A percentile compares a stretch with the other conserved stretches of the same genome.
These are phyloP conservation scores for Solanum etuberosum DNA, from an alignment of 257 asterid species.

Conservation along the genomic window DNA sequence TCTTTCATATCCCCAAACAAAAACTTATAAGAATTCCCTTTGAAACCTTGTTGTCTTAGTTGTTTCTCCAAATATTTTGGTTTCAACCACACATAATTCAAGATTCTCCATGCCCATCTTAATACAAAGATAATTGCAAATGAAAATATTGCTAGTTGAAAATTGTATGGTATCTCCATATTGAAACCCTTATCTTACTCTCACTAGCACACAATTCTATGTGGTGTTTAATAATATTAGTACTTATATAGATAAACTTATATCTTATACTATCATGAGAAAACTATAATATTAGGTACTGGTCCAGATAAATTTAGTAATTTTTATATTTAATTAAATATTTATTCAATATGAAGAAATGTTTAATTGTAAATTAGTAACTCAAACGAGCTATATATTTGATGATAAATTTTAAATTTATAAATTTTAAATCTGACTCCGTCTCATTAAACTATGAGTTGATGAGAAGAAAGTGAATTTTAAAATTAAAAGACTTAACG, in stretches of 20 bases:
- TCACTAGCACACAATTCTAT: background rate
- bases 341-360: background rate
- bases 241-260: background rate
- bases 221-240: background rate
- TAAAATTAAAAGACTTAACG: background rate
- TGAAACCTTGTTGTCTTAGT: background rate
- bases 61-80: constrained; percentile 19
- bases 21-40: background rate
- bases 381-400: background rate
- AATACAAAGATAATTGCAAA: background rate
- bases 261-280: background rate
- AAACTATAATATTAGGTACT: background rate
- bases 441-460: background rate
- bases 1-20: constrained; percentile 19
- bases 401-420: background rate
- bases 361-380: background rate
- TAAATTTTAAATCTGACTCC: background rate
- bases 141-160: background rate
- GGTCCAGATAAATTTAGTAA: background rate
- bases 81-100: constrained; percentile 11
- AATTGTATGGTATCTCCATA: background rate
- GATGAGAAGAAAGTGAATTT: background rate
- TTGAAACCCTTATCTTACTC: background rate
- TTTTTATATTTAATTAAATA: background rate
- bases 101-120: constrained; percentile 8